Base-by-base conservation (phyloP, 106 monocot genomes). In the Dioscorea alata region DNA sequence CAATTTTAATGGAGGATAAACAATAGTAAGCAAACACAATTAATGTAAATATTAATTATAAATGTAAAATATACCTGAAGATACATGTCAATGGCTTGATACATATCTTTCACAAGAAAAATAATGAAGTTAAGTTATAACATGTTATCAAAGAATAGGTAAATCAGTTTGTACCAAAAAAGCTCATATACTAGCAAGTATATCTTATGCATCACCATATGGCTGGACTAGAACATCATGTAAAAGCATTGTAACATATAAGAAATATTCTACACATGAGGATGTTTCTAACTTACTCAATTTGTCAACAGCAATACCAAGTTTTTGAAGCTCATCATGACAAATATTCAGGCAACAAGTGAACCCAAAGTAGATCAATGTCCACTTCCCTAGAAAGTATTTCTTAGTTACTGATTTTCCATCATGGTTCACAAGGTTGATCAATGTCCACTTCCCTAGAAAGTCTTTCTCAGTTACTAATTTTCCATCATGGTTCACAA, bases 271-370 rank as follows among this genome's bases (percentile, higher is more conserved):
- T 42, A 42, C 10, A 10, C 5, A 42, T 2, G 42, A 42, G 28
- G 42, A 6, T 42, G 6, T 6, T 42, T 42, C 28, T 6, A 42
- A 76, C 84, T 86, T 80, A 96, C 96, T 96, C 59, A 96, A 86
- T 74, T 89, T 89, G 61, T 96, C 96, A 53, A 96, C 66, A 49
- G 92, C 83, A 59, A 62, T 61, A 72, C 86, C 81, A 69, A 96
- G 60, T 52, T 96, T 96, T 62, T 88, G 95, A 20, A 96, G 91
- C 67, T 96, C 96, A 69, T 96, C 96, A 9, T 91, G 96, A 69
- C 96, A 96, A 66, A 96, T 89, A 76, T 96, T 91, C n/a, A 91
- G 96, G 74, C 96, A 96, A 71, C 92, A 86, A 32, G 96, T 96
- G 63, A 96, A 96, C 19, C 96, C 96, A 79, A 96, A 96, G 70